Conservation (phyloP, 2,329 filamentous ascomycete species). For the Pseudogymnoascus sp. region DNA sequence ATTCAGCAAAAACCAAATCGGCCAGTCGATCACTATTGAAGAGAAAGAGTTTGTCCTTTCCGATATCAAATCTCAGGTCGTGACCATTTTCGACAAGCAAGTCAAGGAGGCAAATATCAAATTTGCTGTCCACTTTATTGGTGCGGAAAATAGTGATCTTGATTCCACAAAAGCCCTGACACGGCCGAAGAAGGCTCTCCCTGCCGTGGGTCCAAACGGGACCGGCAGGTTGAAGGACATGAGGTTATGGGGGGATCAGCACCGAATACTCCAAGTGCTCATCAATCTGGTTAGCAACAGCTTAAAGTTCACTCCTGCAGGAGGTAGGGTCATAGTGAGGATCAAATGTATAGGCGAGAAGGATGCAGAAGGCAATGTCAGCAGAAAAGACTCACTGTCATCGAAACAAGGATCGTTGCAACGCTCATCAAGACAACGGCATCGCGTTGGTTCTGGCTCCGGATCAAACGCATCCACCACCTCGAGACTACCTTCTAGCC, state of each 20-base stretch:
- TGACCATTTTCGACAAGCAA: slow-evolving; percentile 86
- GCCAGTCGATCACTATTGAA: slow-evolving; percentile 73
- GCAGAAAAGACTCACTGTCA: slow-evolving; percentile 25
- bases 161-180: slow-evolving; percentile 13
- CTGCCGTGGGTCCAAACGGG: slow-evolving; percentile 58
- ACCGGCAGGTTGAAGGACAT: slow-evolving; percentile 72
- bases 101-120: slow-evolving; percentile 72
- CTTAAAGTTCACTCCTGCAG: slow-evolving; percentile 78
- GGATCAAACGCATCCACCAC: slow-evolving; percentile 44
- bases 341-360: slow-evolving; percentile 66
- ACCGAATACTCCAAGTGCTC: slow-evolving; percentile 84
- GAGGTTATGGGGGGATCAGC: slow-evolving; percentile 83
- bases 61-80: slow-evolving; percentile 76
- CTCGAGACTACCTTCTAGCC: slow-evolving; percentile 34
- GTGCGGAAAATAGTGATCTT: slow-evolving; percentile 33
- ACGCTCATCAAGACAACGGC: slow-evolving; percentile 19
- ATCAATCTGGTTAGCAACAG: slow-evolving; percentile 91
- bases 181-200: slow-evolving; percentile 33
- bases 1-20: slow-evolving; percentile 93
- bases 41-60: slow-evolving; percentile 77
- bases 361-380: slow-evolving; percentile 19
- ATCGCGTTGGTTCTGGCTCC: slow-evolving; percentile 25
- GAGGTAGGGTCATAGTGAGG: slow-evolving; percentile 67
- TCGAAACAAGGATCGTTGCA: slow-evolving; percentile 18
- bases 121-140: slow-evolving; percentile 66